phyloP scores from a whole-genome alignment of 2,329 filamentous ascomycete species.

The Curvularia verruculosa region DNA sequence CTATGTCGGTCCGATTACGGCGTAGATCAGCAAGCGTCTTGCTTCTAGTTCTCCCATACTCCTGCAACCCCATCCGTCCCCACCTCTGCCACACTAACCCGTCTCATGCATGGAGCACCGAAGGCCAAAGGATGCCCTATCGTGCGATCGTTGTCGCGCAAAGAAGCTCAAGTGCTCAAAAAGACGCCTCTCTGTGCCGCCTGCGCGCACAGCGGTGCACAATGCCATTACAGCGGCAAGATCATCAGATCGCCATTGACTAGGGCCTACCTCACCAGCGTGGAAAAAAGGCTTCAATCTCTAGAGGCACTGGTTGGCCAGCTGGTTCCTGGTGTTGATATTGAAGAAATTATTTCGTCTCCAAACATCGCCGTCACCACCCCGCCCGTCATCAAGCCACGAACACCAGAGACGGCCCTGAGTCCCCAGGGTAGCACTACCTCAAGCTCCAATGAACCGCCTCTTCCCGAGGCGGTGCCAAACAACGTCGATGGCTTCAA shows the following conservation, averaged over 20 bases:
- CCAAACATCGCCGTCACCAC: constrained; percentile 18
- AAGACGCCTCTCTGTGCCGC: constrained; percentile 27
- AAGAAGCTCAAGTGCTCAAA: constrained; percentile 40
- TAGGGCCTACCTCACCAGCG: constrained; percentile 30
- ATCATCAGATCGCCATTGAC: constrained; percentile 34
- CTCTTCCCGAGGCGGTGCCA: constrained; percentile 34
- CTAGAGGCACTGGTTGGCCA: constrained; percentile 28
- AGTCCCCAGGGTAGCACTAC: constrained; percentile 22
- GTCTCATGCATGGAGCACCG: constrained; percentile 33
- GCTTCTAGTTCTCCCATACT: constrained; percentile 4
- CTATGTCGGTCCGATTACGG: constrained; percentile 10
- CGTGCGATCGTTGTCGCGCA: constrained; percentile 34
- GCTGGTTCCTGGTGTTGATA: constrained; percentile 28
- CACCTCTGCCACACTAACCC: constrained; percentile 15
- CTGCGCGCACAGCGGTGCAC: constrained; percentile 26
- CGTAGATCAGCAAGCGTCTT: constrained; percentile 8
- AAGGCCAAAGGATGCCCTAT: constrained; percentile 24
- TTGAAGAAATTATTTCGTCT: constrained; percentile 28
- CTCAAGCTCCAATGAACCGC: constrained; percentile 21
- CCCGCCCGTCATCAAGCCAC: constrained; percentile 8
- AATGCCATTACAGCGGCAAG: constrained; percentile 35
- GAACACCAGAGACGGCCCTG: constrained; percentile 18
- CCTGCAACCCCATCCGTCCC: constrained; percentile 14
- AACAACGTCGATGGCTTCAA: constrained; percentile 34
- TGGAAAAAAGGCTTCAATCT: constrained; percentile 30